A percentile compares a stretch with the other conserved stretches of the same genome.
Conservation (phyloP, 768 basidiomycete genomes). For the Baorangia bicolor region DNA sequence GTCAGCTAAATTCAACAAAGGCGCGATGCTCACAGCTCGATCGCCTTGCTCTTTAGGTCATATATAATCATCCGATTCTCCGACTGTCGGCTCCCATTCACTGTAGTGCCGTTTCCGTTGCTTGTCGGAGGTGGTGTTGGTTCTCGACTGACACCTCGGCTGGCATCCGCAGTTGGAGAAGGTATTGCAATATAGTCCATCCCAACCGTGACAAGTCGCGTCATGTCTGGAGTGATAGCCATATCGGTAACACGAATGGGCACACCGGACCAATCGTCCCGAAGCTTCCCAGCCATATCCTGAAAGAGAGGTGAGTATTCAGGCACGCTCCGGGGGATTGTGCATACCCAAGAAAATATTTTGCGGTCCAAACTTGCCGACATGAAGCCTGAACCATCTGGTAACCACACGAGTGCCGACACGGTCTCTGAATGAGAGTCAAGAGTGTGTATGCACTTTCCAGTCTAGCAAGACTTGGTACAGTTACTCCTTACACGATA, state of each 20-base stretch:
- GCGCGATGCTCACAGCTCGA: constrained; percentile 58
- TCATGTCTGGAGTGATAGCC: constrained; percentile 81
- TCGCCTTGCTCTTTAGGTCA: constrained; percentile 65
- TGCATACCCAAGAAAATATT: constrained; percentile 77
- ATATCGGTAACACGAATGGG: constrained; percentile 86
- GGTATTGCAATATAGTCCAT: constrained; percentile 45
- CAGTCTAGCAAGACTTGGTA: constrained; percentile 52
- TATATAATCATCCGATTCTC: constrained; percentile 75
- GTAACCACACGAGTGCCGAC: constrained; percentile 83
- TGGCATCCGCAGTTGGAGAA: constrained; percentile 11
- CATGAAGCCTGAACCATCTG: constrained; percentile 86
- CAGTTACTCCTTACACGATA: background rate
- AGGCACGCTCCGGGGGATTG: background rate
- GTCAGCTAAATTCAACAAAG: constrained; percentile 9
- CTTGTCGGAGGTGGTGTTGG: constrained; percentile 30
- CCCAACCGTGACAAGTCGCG: constrained; percentile 82
- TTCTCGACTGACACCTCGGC: constrained; percentile 37
- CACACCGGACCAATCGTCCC: constrained; percentile 65
- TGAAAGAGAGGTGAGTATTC: constrained; percentile 33
- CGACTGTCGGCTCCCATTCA: constrained; percentile 37
- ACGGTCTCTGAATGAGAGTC: constrained; percentile 80
- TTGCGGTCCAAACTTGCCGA: constrained; percentile 86
- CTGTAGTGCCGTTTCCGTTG: constrained; percentile 34
- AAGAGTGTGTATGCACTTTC: constrained; percentile 63
- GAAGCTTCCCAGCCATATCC: constrained; percentile 73